Base-by-base conservation (phyloP, 78 protist species). In the Dictyostelium firmibasis region DNA sequence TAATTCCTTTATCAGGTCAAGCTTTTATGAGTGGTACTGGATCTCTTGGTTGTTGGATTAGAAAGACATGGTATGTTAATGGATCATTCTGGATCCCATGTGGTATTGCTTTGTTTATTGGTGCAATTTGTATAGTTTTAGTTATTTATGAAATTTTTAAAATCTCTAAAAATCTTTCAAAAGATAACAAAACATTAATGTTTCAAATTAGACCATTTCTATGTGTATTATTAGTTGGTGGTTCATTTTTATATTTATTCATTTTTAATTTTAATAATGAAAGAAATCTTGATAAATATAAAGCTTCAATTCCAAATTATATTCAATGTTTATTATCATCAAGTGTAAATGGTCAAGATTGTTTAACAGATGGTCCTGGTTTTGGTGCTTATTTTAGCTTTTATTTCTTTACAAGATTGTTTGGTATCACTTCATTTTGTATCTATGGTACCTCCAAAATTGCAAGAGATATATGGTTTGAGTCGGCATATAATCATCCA, bases 151-250 rank as follows among this genome's bases (percentile, higher is more conserved):
- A 33, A 74, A 33, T 35, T 18, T 74, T 27, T 18, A 35, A 20
- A 29, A 84, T 84, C 20, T 33, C 44, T 27, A 84, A 20, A 43
- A 69, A 84, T 70, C 31, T 84, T 43, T 70, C 74, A 62, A 67
- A 62, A 36, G 89, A 84, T 84, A 84, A 69, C 20, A 84, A 75
- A 29, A n/a, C 72, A 13, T 23, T 84, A 33, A 69, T 23, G 50
- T 69, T 84, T 38, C 89, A 84, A 43, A 69, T 84, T n/a, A 84
- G 72, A 69, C 89, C 89, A 84, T 84, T 84, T 13, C 25, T 84
- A 3, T 84, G 89, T 84, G 89, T 84, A 25, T 23, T 43, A 8
- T 36, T 84, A 23, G 43, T 84, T 69, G 69, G 69, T 14, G 89
- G 89, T 38, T 84, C 89, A 44, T 84, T 84, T 41, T 18, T 84